phyloP scores from a whole-genome alignment of 2,329 filamentous ascomycete genomes.

The Simplicillium sp. region DNA sequence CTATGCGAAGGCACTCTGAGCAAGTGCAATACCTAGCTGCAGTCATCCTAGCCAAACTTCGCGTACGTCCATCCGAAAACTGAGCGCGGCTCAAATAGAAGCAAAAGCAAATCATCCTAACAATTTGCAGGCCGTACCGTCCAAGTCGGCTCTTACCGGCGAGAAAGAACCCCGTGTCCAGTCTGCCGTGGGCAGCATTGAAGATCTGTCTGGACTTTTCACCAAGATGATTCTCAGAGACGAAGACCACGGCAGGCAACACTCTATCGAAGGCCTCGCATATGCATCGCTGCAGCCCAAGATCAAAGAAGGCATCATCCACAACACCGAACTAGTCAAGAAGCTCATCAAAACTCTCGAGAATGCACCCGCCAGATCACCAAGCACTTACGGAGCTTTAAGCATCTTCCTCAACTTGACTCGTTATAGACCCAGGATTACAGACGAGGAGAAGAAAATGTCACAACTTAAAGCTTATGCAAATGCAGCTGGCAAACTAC shows the following conservation, averaged over 20 bases:
- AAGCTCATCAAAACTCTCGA: conserved; percentile 56
- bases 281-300: conserved; percentile 81
- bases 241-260: conserved; percentile 49
- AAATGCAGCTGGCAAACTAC: conserved; percentile 64
- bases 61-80: conserved; percentile 28
- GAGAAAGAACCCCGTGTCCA: conserved; percentile 35
- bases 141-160: conserved; percentile 27
- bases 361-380: conserved; percentile 52
- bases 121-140: conserved; percentile 39
- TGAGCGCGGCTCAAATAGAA: conserved; percentile 1
- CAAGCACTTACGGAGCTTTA: conserved; percentile 73
- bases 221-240: conserved; percentile 55
- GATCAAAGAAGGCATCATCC: conserved; percentile 72
- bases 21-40: conserved; percentile 58
- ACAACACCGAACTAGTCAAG: conserved; percentile 59
- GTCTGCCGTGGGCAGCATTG: conserved; percentile 49
- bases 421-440: conserved; percentile 63
- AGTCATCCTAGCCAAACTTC: conserved; percentile 66
- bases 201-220: conserved; percentile 56
- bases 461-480: conserved; percentile 90
- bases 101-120: conserved; percentile 30
- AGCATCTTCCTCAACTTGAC: conserved; percentile 83
- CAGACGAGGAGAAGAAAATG: conserved; percentile 90
- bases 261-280: conserved; percentile 81
- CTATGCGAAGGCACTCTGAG: conserved; percentile 51